A percentile compares a stretch with the other conserved stretches of the same genome.
Evolutionary conservation across 2,329 filamentous ascomycete species (phyloP).

Genomic region (Capronia coronata): DNA sequence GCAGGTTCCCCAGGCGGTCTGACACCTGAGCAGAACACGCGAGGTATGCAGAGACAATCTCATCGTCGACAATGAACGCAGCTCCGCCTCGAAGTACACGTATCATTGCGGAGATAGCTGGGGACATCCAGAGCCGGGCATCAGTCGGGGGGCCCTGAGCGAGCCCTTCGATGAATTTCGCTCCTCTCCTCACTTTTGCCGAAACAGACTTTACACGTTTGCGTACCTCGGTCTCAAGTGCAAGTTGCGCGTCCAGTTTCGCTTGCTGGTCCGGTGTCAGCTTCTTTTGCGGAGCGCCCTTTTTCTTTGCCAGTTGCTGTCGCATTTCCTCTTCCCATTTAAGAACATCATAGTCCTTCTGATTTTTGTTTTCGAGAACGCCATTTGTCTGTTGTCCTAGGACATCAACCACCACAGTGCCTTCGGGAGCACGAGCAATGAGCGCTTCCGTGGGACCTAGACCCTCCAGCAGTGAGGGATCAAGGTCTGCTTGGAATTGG

Average conservation of each 20-base stretch:
- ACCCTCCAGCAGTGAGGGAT: conserved; percentile 60
- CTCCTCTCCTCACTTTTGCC: conserved; percentile 68
- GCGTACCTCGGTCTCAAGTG: conserved; percentile 76
- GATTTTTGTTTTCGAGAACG: conserved; percentile 72
- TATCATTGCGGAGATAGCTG: conserved; percentile 67
- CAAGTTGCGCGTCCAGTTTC: conserved; percentile 85
- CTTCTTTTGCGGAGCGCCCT: conserved; percentile 76
- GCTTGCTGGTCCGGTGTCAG: conserved; percentile 79
- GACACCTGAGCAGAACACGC: conserved; percentile 70
- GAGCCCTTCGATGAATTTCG: conserved; percentile 77
- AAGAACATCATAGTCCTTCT: conserved; percentile 88
- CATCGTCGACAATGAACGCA: conserved; percentile 71
- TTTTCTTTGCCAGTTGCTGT: conserved; percentile 83
- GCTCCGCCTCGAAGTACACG: conserved; percentile 72
- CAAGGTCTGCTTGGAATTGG: conserved; percentile 67
- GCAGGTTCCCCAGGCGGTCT: conserved; percentile 64
- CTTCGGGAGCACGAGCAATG: conserved; percentile 86
- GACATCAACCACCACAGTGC: conserved; percentile 82
- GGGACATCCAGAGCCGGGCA: conserved; percentile 78
- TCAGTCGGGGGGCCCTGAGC: conserved; percentile 85
- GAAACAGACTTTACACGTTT: conserved; percentile 63
- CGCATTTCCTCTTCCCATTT: conserved; percentile 96
- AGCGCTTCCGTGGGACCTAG: conserved; percentile 84
- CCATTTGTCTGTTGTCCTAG: conserved; percentile 72
- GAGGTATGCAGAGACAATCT: conserved; percentile 70